These are phyloP conservation scores for Aureococcus anophagefferens DNA, from an alignment of 108 stramenopile genomes.

Conservation along the genomic window DNA sequence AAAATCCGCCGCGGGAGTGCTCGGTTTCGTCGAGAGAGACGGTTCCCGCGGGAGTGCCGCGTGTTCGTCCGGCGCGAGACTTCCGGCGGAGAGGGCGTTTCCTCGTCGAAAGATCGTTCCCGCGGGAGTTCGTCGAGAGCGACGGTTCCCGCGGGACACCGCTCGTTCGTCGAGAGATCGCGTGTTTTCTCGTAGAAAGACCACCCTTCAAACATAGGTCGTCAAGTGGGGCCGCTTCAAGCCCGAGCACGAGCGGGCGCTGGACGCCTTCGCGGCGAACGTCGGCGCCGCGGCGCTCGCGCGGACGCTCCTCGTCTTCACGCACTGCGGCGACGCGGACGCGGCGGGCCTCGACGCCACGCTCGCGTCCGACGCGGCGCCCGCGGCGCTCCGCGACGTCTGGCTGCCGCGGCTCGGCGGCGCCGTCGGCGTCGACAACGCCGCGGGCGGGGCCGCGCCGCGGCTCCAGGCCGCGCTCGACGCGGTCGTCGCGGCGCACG, in stretches of 20 bases:
- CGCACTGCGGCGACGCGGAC: neutral
- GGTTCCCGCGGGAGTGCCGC: constrained; percentile 22
- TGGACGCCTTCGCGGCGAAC: neutral
- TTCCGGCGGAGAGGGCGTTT: too few species aligned
- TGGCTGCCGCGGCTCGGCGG: neutral
- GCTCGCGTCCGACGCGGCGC: neutral
- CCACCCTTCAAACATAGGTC: too few species aligned
- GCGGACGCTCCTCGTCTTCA: neutral
- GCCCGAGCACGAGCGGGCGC: neutral
- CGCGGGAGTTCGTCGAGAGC: too few species aligned
- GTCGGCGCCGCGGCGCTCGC: neutral
- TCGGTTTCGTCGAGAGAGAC: constrained; percentile 41
- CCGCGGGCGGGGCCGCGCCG: neutral
- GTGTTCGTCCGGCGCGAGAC: constrained; percentile 24
- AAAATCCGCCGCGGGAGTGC: constrained; percentile 41
- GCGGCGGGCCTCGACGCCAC: neutral
- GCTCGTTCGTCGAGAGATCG: too few species aligned
- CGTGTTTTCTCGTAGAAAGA: too few species aligned
- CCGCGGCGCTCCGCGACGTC: neutral
- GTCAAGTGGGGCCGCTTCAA: constrained; percentile 36
- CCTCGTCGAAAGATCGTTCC: too few species aligned
- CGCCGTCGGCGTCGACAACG: neutral
- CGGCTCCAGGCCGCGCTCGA: neutral
- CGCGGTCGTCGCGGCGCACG: neutral
- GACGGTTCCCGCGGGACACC: too few species aligned